These are phyloP conservation scores for Fusarium virguliforme DNA, from an alignment of 2,329 filamentous ascomycete species.

Conservation along the genomic window DNA sequence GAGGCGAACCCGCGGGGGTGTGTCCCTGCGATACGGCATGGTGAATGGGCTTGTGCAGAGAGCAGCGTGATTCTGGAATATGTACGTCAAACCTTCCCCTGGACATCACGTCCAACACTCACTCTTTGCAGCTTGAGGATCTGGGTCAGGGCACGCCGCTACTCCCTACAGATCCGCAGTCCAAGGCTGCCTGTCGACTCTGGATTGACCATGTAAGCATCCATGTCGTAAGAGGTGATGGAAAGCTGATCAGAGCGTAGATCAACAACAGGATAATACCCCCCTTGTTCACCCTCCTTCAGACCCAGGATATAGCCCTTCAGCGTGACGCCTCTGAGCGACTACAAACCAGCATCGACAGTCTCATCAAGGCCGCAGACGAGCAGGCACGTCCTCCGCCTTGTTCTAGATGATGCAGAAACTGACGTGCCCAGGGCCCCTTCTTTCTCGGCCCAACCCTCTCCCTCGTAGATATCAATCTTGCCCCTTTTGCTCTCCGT, in stretches of 20 bases:
- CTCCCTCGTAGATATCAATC: constrained; percentile 80
- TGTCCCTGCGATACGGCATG: constrained; percentile 83
- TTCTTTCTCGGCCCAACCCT: constrained; percentile 74
- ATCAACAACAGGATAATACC: constrained; percentile 85
- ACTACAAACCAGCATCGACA: constrained; percentile 76
- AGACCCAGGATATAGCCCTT: constrained; percentile 72
- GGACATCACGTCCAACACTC: not conserved
- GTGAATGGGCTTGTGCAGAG: constrained; percentile 87
- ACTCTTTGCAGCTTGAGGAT: constrained; percentile 81
- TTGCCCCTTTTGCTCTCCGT: constrained; percentile 82
- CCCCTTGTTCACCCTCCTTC: constrained; percentile 81
- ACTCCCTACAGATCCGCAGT: constrained; percentile 75
- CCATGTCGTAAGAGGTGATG: not conserved
- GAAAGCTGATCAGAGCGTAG: constrained; percentile 56
- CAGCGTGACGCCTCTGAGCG: constrained; percentile 73
- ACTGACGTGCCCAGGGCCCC: constrained; percentile 66
- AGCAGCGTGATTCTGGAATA: constrained; percentile 90
- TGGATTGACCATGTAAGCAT: constrained; percentile 83
- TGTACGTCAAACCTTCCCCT: constrained; percentile 64
- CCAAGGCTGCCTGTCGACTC: constrained; percentile 81
- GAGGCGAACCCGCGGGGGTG: constrained; percentile 83
- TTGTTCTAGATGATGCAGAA: not conserved
- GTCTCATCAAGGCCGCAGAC: constrained; percentile 65
- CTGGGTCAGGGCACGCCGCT: constrained; percentile 73
- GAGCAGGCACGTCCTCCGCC: constrained; percentile 54